Conservation (phyloP, 768 basidiomycete species). For the Kwoniella dejecticola region DNA sequence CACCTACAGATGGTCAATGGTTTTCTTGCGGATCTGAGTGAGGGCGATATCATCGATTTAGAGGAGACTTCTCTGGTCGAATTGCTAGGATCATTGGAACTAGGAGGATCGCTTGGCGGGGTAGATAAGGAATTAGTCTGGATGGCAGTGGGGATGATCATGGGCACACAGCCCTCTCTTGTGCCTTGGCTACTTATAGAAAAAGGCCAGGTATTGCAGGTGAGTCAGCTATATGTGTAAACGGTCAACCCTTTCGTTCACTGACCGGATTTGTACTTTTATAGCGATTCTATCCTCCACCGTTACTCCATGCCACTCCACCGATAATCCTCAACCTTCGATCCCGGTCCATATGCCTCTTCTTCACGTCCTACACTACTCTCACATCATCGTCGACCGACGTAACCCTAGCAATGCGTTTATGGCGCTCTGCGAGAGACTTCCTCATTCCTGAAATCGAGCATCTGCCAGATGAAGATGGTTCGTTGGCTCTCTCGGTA, state of each 20-base stretch:
- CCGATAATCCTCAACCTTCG: slow-evolving; percentile 37
- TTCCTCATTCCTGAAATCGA: slow-evolving; percentile 18
- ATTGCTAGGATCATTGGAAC: slow-evolving; percentile 9
- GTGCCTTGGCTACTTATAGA: slow-evolving; percentile 32
- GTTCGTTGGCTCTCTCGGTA: not conserved
- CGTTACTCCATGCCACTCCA: slow-evolving; percentile 41
- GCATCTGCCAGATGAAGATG: slow-evolving; percentile 27
- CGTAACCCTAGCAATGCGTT: not conserved
- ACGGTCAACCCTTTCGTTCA: too few relatives aligned
- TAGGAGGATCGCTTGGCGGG: slow-evolving; percentile 18
- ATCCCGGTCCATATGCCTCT: not conserved
- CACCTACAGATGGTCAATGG: slow-evolving; percentile 29
- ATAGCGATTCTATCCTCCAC: slow-evolving; percentile 41
- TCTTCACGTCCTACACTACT: slow-evolving; percentile 19
- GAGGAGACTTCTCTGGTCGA: slow-evolving; percentile 16
- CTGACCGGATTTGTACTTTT: too few relatives aligned
- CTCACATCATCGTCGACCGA: slow-evolving; percentile 5
- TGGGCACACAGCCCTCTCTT: slow-evolving; percentile 11
- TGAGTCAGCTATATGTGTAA: slow-evolving; percentile 15
- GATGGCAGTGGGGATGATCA: slow-evolving; percentile 26
- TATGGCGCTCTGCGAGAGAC: slow-evolving; percentile 12
- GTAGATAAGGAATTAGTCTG: slow-evolving; percentile 44
- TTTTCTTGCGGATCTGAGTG: slow-evolving; percentile 29
- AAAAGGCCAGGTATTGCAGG: slow-evolving; percentile 18
- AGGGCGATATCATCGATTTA: slow-evolving; percentile 32